These are phyloP conservation scores for Cephaloascus albidus DNA, from an alignment of 805 yeast species.

Conservation along the genomic window DNA sequence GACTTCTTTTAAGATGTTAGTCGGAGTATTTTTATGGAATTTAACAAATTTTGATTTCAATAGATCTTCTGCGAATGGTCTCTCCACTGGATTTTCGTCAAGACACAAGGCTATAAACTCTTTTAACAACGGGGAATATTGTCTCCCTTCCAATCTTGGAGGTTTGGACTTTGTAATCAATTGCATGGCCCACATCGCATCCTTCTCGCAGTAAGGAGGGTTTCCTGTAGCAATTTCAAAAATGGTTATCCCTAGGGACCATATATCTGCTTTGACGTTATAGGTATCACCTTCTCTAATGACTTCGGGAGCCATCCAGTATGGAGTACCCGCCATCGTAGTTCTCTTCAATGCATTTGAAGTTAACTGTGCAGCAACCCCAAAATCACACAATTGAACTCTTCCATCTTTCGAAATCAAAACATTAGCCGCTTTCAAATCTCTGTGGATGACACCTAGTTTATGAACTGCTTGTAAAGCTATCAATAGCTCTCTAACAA, in stretches of 20 bases:
- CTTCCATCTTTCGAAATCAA: conserved; percentile 81
- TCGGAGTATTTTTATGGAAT: conserved; percentile 49
- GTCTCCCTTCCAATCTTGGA: conserved; percentile 87
- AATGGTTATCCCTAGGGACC: conserved; percentile 94
- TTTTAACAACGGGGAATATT: conserved; percentile 64
- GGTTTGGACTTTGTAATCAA: conserved; percentile 89
- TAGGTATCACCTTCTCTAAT: conserved; percentile 84
- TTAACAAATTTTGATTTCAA: conserved; percentile 66
- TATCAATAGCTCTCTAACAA: conserved; percentile 68
- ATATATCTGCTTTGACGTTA: conserved; percentile 88
- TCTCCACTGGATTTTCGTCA: conserved; percentile 86
- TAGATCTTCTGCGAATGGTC: conserved; percentile 82
- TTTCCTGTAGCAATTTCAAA: conserved; percentile 95
- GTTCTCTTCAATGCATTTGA: conserved; percentile 70
- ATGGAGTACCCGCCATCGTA: conserved; percentile 93
- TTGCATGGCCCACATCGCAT: conserved; percentile 91
- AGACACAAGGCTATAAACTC: conserved; percentile 87
- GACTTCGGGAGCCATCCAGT: conserved; percentile 99
- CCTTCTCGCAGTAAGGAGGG: conserved; percentile 95
- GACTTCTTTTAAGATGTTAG: conserved; percentile 58
- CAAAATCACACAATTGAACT: conserved; percentile 92
- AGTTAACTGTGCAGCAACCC: conserved; percentile 92
- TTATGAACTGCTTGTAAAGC: conserved; percentile 79
- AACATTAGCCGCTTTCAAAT: conserved; percentile 93
- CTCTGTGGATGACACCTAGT: conserved; percentile 91